Evolutionary conservation across 164 flowering plant species (phyloP).

Genomic region (Santalum album): DNA sequence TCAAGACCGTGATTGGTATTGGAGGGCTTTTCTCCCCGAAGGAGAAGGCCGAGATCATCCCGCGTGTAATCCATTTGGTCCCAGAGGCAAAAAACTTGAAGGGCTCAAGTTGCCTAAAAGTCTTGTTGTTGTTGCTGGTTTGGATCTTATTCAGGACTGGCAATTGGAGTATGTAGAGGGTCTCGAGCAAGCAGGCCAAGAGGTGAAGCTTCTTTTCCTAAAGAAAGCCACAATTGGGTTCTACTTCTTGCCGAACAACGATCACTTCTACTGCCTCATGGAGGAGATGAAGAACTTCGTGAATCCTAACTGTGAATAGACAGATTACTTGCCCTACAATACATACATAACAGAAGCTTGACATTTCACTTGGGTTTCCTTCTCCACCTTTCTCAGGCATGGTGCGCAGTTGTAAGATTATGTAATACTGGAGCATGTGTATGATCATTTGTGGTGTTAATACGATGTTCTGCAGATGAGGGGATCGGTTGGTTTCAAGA

Average conservation of each 20-base stretch:
- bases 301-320: conserved; percentile 31
- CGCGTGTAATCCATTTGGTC: conserved; percentile 62
- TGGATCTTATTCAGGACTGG: conserved; percentile 67
- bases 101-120: conserved; percentile 43
- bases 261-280: conserved; percentile 49
- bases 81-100: conserved; percentile 26
- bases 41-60: conserved; percentile 69
- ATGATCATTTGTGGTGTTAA: conserved; percentile 10
- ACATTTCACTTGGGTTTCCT: conserved; percentile 17
- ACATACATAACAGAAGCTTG: conserved; percentile 24
- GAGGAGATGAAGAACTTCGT: conserved; percentile 46
- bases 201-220: conserved; percentile 43
- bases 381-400: conserved; percentile 7
- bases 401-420: conserved; percentile 25
- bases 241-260: conserved; percentile 68
- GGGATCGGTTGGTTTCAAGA: neutral
- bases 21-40: conserved; percentile 65
- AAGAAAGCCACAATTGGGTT: conserved; percentile 66
- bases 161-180: conserved; percentile 54
- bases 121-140: conserved; percentile 55
- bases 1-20: conserved; percentile 69
- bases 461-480: conserved; percentile 3
- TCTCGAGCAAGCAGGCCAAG: conserved; percentile 31
- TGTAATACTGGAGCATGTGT: conserved; percentile 12
- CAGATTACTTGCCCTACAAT: conserved; percentile 23